phyloP scores from a whole-genome alignment of 2,329 filamentous ascomycete genomes.

The Fusarium sp. region DNA sequence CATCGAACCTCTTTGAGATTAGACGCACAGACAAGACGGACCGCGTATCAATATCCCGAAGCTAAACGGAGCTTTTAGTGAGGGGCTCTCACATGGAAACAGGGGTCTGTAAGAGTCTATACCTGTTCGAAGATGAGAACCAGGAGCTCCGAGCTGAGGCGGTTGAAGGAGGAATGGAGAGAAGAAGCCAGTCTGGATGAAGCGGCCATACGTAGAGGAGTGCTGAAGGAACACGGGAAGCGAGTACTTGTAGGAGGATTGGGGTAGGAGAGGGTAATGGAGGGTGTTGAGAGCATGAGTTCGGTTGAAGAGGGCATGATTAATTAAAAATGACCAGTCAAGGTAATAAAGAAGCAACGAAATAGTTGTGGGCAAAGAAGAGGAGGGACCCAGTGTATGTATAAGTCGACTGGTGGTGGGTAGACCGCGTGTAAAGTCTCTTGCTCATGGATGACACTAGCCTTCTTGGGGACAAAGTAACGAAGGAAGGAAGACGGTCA shows the following conservation, averaged over 20 bases:
- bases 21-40: conserved; percentile 52
- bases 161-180: conserved; percentile 36
- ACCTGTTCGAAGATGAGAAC: conserved; percentile 57
- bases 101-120: conserved; percentile 10
- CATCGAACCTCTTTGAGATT: conserved; percentile 54
- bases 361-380: conserved; percentile 3
- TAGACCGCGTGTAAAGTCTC: conserved; percentile 17
- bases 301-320: conserved; percentile 43
- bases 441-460: conserved; percentile 42
- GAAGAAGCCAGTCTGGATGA: conserved; percentile 8
- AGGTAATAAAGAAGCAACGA: conserved; percentile 7
- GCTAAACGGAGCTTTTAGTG: conserved; percentile 46
- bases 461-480: conserved; percentile 48
- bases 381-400: conserved; percentile 29
- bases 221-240: conserved; percentile 12
- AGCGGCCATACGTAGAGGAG: conserved; percentile 40
- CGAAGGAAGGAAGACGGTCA: conserved; percentile 40
- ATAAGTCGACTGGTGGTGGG: conserved; percentile 29
- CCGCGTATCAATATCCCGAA: conserved; percentile 51
- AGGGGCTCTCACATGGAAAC: neutral
- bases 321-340: conserved; percentile 7
- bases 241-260: conserved; percentile 20
- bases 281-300: conserved; percentile 33
- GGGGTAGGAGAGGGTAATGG: conserved; percentile 32
- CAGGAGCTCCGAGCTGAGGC: conserved; percentile 59